Evolutionary conservation across 306 rosid genomes (phyloP), one percentile per base, ranked within the genome.

Genomic region (Fagus sylvatica): DNA sequence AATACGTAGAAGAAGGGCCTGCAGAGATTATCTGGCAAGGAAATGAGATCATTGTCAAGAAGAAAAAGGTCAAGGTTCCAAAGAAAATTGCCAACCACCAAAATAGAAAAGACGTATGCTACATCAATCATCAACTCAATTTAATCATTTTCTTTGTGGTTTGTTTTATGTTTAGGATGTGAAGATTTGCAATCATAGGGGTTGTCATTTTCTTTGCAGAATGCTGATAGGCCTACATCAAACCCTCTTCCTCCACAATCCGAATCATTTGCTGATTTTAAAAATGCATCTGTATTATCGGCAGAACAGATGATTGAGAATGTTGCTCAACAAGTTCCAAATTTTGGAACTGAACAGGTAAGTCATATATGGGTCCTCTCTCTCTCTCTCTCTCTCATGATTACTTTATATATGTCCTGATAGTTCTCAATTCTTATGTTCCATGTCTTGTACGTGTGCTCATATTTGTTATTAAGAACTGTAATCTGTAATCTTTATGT

Each of bases 271-370:
- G 59, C 87, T 39, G 87, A 73, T 77, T 46, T 81, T 41, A 57
- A 64, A 42, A 78, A 59, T 77, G 56, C 84, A 28, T 82, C 87
- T 7, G 40, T 46, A 36, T 37, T 37, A 69, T 71, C 87, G 28
- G 60, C 82, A 46, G 92, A 77, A 72, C 80, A 81, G 39, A 61
- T 28, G 54, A 78, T 84, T 5, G 86, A 87, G 60, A 85, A 81
- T 53, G 89, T 91, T 67, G 84, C 88, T 65, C 90, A 84, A 77
- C 97, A 94, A 85, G 78, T 87, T 37, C 97, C 98, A 8, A 90
- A 95, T 83, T 95, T 95, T 56, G 98, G 98, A 75, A 95, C 98
- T 28, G 98, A 92, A 82, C 97, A 87, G 93, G 98, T 87, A 5
- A 66, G 16, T 55, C 34, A 76, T 55, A 22, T 17, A 12, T 2